phyloP scores from a whole-genome alignment of 2,329 filamentous ascomycete species.

The Microthyrium microscopicum region DNA sequence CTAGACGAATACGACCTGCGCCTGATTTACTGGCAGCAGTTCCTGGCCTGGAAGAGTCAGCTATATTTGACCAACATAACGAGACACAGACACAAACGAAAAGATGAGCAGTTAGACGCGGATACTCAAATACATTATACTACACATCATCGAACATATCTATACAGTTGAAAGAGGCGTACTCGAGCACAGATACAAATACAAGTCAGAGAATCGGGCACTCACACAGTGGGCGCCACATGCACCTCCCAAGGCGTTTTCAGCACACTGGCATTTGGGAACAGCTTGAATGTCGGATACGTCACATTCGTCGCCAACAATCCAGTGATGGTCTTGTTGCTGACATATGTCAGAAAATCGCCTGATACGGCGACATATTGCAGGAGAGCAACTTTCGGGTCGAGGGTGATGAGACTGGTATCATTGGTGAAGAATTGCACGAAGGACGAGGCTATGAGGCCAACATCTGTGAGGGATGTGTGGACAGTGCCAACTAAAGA shows the following conservation, averaged over 20 bases:
- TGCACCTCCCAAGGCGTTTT: background rate
- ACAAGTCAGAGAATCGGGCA: too few relatives aligned
- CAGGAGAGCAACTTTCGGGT: conserved; percentile 2
- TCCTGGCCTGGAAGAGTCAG: too few relatives aligned
- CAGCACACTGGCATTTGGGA: background rate
- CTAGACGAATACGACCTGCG: too few relatives aligned
- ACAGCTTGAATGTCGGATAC: conserved; percentile 1
- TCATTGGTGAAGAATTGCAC: conserved; percentile 1
- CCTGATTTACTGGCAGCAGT: too few relatives aligned
- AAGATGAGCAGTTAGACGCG: too few relatives aligned
- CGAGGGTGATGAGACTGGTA: conserved; percentile 5
- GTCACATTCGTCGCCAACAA: conserved; percentile 5
- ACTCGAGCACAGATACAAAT: too few relatives aligned
- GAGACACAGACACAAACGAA: too few relatives aligned
- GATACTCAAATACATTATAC: too few relatives aligned
- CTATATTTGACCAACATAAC: too few relatives aligned
- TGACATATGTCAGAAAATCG: conserved; percentile 4
- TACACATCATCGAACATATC: too few relatives aligned
- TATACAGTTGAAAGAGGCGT: too few relatives aligned
- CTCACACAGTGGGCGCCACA: background rate
- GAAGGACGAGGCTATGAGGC: conserved; percentile 4
- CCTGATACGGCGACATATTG: conserved; percentile 4
- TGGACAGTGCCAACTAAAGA: conserved; percentile 7
- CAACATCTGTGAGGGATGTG: conserved; percentile 5
- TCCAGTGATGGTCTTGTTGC: background rate